Percentiles rank a stretch among this genome's conserved stretches.
phyloP scores from a whole-genome alignment of 441 rosid genomes.

The Erodium chrysanthum region DNA sequence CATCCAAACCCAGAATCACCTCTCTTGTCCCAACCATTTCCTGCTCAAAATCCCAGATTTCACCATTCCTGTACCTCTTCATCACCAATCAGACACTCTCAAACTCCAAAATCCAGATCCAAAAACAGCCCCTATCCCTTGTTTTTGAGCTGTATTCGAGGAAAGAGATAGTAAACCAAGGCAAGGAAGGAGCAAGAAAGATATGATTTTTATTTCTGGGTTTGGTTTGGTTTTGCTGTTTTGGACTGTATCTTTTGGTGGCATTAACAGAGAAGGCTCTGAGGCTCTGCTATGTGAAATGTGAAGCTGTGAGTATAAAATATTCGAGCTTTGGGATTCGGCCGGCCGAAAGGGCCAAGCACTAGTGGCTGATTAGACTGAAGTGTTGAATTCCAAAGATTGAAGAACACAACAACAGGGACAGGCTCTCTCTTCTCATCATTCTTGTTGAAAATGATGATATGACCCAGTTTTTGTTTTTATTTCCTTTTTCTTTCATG shows the following conservation, averaged over 20 bases:
- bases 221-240: neutral
- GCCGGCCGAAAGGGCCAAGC: conserved; percentile 6
- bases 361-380: conserved; percentile 4
- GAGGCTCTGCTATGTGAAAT: neutral
- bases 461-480: too few relatives aligned
- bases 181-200: neutral
- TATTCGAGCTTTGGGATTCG: conserved; percentile 8
- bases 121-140: neutral
- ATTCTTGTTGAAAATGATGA: neutral
- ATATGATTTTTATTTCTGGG: neutral
- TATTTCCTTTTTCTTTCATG: too few relatives aligned
- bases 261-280: neutral
- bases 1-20: conserved; percentile 56
- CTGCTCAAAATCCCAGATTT: conserved; percentile 56
- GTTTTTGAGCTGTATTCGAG: neutral
- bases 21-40: conserved; percentile 19
- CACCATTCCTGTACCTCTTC: conserved; percentile 55
- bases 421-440: neutral
- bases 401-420: neutral
- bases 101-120: neutral
- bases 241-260: neutral
- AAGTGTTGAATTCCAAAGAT: neutral
- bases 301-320: neutral
- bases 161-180: neutral
- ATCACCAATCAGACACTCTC: conserved; percentile 14